These are phyloP conservation scores for Ogataea nakhonphanomensis DNA, from an alignment of 805 yeast genomes.

Conservation along the genomic window DNA sequence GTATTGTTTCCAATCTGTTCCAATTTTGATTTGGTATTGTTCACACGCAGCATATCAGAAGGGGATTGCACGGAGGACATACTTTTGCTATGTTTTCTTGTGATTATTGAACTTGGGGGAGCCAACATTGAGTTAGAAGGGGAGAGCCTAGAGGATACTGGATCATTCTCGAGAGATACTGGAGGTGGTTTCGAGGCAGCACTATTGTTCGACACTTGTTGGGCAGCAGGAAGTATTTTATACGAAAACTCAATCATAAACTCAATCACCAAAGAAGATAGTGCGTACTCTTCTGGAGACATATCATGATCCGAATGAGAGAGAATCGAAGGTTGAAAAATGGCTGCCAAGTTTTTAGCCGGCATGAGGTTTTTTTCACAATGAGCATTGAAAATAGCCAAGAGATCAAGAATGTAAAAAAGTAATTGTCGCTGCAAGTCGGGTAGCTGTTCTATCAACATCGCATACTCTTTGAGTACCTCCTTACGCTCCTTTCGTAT, in stretches of 20 bases:
- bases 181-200: neutral
- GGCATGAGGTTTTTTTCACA: constrained; percentile 84
- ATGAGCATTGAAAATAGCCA: constrained; percentile 80
- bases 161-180: neutral
- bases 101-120: constrained; percentile 19
- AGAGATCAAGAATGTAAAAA: constrained; percentile 80
- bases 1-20: constrained; percentile 8
- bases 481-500: constrained; percentile 61
- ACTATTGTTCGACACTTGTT: constrained; percentile 16
- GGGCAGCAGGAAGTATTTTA: constrained; percentile 59
- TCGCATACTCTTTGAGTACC: constrained; percentile 69
- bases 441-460: constrained; percentile 66
- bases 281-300: constrained; percentile 86
- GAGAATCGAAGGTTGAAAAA: constrained; percentile 93
- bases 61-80: constrained; percentile 45
- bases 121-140: constrained; percentile 1
- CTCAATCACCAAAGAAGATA: constrained; percentile 82
- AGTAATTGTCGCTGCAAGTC: constrained; percentile 75
- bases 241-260: constrained; percentile 85
- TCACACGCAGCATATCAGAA: constrained; percentile 36
- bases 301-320: constrained; percentile 92
- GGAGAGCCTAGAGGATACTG: constrained; percentile 4
- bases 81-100: constrained; percentile 39
- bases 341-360: constrained; percentile 88
- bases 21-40: constrained; percentile 11